Conservation (phyloP, 257 asterid species). For the Penstemon newberryi region DNA sequence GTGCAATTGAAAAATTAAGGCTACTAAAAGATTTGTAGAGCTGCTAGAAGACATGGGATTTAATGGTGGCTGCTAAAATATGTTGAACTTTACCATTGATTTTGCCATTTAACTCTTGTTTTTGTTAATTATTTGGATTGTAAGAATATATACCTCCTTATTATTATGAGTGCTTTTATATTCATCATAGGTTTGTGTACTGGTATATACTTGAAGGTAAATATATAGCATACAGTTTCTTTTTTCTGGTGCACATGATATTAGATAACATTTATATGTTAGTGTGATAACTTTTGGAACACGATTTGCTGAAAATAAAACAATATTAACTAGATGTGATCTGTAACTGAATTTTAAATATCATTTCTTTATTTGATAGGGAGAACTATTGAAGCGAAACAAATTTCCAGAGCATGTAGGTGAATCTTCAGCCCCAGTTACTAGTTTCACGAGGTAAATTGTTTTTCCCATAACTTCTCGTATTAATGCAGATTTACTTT, state of each 20-base stretch:
- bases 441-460: slow-evolving; percentile 45
- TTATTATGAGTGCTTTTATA: not conserved
- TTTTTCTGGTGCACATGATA: not conserved
- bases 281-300: not conserved
- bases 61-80: too few relatives aligned
- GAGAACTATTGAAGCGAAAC: slow-evolving; percentile 72
- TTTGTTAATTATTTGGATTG: not conserved
- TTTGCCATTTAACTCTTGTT: not conserved
- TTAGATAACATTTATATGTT: not conserved
- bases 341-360: not conserved
- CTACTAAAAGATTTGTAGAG: too few relatives aligned
- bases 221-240: slow-evolving; percentile 2
- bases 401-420: slow-evolving; percentile 41
- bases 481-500: not conserved
- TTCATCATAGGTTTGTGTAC: slow-evolving; percentile 4
- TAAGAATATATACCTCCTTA: not conserved
- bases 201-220: not conserved
- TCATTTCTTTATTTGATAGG: slow-evolving; percentile 44
- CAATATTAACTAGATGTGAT: slow-evolving; percentile 2
- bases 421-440: slow-evolving; percentile 43
- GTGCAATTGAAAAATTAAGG: too few relatives aligned
- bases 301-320: slow-evolving; percentile 23
- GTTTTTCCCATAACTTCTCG: slow-evolving; percentile 13
- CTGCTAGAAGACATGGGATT: too few relatives aligned
- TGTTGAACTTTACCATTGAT: not conserved